Evolutionary conservation across 2,329 filamentous ascomycete species (phyloP), one percentile per base, ranked within the genome.

Genomic region (Sporothrix brunneoviolacea): DNA sequence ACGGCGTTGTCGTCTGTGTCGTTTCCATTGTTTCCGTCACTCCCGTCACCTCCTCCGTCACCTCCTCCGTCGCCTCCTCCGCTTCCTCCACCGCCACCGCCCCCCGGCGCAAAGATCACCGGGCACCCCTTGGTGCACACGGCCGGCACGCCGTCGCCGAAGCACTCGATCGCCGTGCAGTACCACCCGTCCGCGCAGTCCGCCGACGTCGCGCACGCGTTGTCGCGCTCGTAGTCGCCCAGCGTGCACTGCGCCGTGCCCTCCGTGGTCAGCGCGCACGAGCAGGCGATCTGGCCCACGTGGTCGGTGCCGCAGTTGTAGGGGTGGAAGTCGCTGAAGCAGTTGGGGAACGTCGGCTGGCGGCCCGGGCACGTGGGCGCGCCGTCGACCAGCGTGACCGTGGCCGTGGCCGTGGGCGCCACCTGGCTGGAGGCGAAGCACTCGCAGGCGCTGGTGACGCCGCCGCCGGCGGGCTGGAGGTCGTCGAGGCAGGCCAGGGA

Each of bases 221-320:
- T 51, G 48, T 54, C 52, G 21, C 52, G 48, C 43, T 54, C 52
- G 30, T 51, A 54, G 44, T 54, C 52, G 35, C 52, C 52, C 13
- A 54, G 39, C 19, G 52, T 54, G 39, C 52, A 54, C 35, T 44
- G 38, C 9, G 48, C 48, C 6, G 32, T 45, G 21, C 39, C 48
- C 30, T 54, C 52, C n/a, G 52, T 45, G 15, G 52, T 54, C 9
- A 48, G 28, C 21, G 39, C 39, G 36, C 52, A 54, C 48, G 52
- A 54, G 36, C 52, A 54, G 13, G 52, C 52, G 13, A 54, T 45
- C 35, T 51, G 48, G 24, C 52, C 52, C 12, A 28, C 27, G 4
- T 30, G 43, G 33, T 54, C 48, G 12, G 48, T 48, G 19, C 48
- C 52, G 44, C 52, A 54, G 44, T 54, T 54, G 48, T 54, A 54